Conservation (phyloP, 805 yeast species). For the Yarrowia deformans region DNA sequence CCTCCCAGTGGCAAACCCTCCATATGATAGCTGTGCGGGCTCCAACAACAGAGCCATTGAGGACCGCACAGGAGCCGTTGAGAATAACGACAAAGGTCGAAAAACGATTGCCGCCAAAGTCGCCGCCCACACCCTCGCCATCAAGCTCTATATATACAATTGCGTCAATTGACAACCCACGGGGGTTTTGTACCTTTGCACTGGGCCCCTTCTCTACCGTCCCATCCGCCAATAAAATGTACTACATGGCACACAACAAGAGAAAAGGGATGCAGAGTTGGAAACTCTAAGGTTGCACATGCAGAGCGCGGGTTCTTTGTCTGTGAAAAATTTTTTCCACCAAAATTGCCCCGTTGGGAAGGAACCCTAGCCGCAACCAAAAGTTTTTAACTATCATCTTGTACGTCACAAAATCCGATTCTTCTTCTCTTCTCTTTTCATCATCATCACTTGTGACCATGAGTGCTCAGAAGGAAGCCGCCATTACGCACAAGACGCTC, state of each 20-base stretch:
- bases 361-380: slow-evolving; percentile 16
- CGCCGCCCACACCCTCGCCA: not conserved
- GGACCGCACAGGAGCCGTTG: not conserved
- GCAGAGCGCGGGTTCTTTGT: slow-evolving; percentile 18
- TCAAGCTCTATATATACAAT: slow-evolving; percentile 1
- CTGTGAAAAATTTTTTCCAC: slow-evolving; percentile 36
- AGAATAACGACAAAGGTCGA: not conserved
- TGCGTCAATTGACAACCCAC: slow-evolving; percentile 16
- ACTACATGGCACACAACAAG: slow-evolving; percentile 26
- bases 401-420: slow-evolving; percentile 10
- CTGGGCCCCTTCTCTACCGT: no score
- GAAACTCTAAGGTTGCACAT: not conserved
- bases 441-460: slow-evolving; percentile 39
- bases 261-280: not conserved
- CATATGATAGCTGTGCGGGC: no score
- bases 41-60: not conserved
- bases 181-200: no score
- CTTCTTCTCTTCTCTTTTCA: slow-evolving; percentile 24
- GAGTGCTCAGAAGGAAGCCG: slow-evolving; percentile 41
- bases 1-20: not conserved
- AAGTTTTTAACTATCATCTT: slow-evolving; percentile 37
- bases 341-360: not conserved
- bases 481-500: slow-evolving; percentile 40
- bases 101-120: not conserved
- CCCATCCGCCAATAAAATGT: slow-evolving; percentile 20